Percentiles rank a stretch among this genome's conserved stretches.
Conservation (phyloP, 805 yeast species). For the Lipomyces sp. region DNA sequence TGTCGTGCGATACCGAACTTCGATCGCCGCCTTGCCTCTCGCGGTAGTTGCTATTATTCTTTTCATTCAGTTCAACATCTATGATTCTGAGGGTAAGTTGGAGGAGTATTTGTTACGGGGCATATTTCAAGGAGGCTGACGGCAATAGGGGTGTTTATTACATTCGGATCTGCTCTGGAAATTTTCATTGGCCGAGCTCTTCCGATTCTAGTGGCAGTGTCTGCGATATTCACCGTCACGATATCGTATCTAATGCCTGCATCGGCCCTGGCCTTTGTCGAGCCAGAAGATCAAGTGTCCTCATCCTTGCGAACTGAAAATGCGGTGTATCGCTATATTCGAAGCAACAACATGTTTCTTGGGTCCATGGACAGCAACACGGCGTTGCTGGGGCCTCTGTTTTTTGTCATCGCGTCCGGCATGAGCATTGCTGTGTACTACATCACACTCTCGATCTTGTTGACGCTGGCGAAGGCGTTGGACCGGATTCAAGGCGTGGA, state of each 20-base stretch:
- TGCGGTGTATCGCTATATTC: conserved; percentile 36
- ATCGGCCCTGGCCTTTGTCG: conserved; percentile 38
- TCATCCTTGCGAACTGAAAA: neutral
- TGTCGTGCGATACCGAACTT: conserved; percentile 72
- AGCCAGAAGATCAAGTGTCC: conserved; percentile 38
- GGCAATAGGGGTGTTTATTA: conserved; percentile 13
- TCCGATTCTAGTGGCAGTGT: conserved; percentile 29
- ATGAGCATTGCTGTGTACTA: conserved; percentile 38
- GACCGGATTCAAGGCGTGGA: conserved; percentile 5
- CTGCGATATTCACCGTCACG: conserved; percentile 32
- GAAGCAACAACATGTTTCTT: conserved; percentile 55
- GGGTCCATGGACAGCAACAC: conserved; percentile 60
- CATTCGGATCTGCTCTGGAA: conserved; percentile 23
- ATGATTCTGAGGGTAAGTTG: conserved; percentile 31
- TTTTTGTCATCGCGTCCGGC: conserved; percentile 48
- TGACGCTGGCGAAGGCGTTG: conserved; percentile 3
- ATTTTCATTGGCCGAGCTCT: conserved; percentile 38
- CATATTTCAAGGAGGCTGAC: neutral
- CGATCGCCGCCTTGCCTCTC: conserved; percentile 66
- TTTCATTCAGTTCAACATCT: conserved; percentile 53
- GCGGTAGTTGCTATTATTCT: conserved; percentile 53
- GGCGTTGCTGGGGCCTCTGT: conserved; percentile 59
- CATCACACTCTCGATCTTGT: neutral
- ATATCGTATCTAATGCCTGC: conserved; percentile 36
- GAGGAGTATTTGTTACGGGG: neutral